Percentiles rank a stretch among this genome's conserved stretches.
These are phyloP conservation scores for Fusarium sp. DNA, from an alignment of 2,329 filamentous ascomycete genomes.

Conservation along the genomic window DNA sequence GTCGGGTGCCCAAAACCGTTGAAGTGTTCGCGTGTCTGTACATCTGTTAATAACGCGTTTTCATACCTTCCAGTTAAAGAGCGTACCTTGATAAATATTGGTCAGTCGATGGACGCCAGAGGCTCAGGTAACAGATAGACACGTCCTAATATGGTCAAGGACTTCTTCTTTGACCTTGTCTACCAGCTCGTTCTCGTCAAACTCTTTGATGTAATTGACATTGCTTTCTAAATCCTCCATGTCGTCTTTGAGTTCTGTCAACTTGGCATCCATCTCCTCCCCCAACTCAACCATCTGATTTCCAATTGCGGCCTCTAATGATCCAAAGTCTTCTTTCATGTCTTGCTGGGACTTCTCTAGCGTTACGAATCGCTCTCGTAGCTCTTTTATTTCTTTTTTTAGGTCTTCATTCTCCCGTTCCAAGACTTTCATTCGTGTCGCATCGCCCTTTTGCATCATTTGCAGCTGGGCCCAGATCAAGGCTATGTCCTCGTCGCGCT, in stretches of 20 bases:
- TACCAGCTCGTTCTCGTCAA: neutral
- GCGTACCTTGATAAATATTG: neutral
- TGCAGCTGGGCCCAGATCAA: constrained; percentile 13
- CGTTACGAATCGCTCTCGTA: neutral
- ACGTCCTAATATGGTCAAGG: neutral
- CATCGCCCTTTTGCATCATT: neutral
- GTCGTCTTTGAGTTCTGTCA: neutral
- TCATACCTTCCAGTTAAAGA: neutral
- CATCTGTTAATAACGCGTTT: neutral
- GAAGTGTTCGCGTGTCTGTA: neutral
- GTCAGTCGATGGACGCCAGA: neutral
- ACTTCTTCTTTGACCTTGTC: neutral
- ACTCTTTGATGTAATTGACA: neutral
- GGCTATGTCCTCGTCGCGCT: constrained; percentile 13
- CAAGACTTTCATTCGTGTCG: neutral
- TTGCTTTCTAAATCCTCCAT: neutral
- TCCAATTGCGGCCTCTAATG: neutral
- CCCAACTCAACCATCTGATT: neutral
- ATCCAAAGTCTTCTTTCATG: constrained; percentile 6
- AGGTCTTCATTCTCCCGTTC: constrained; percentile 12
- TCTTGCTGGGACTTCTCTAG: constrained; percentile 3
- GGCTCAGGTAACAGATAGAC: neutral
- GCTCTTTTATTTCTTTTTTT: constrained; percentile 3
- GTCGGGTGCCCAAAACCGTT: neutral
- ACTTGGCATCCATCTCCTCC: neutral